These are phyloP conservation scores for Hypoxylon sp. DNA, from an alignment of 2,329 filamentous ascomycete genomes.

Conservation along the genomic window DNA sequence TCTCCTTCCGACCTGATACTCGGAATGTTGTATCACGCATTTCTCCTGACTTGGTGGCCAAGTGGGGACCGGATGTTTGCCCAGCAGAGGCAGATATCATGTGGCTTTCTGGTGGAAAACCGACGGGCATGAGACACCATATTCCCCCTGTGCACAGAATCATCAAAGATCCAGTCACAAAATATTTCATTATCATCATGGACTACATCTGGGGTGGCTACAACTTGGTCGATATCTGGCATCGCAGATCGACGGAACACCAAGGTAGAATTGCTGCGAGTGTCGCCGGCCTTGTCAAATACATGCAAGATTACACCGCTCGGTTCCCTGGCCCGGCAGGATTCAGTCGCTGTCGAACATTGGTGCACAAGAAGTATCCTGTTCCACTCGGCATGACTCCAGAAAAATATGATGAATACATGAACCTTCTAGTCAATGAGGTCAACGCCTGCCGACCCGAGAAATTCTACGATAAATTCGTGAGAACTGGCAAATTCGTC, in stretches of 20 bases:
- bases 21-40: slow-evolving; percentile 29
- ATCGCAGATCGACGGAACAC: not conserved
- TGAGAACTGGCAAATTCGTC: not conserved
- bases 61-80: slow-evolving; percentile 17
- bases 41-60: slow-evolving; percentile 18
- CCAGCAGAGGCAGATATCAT: slow-evolving; percentile 23
- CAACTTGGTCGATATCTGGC: slow-evolving; percentile 22
- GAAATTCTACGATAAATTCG: not conserved
- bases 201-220: slow-evolving; percentile 25
- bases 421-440: slow-evolving; percentile 3
- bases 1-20: slow-evolving; percentile 24
- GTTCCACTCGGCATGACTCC: not conserved
- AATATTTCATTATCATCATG: slow-evolving; percentile 23
- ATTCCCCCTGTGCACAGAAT: slow-evolving; percentile 18
- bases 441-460: not conserved
- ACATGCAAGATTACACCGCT: slow-evolving; percentile 11
- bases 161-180: slow-evolving; percentile 8
- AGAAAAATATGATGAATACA: slow-evolving; percentile 2
- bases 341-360: not conserved
- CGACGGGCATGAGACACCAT: not conserved
- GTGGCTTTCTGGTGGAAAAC: not conserved
- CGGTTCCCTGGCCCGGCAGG: slow-evolving; percentile 10
- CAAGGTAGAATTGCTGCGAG: not conserved
- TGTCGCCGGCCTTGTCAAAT: not conserved
- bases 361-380: not conserved